These are phyloP conservation scores for Hansenula sp. DNA, from an alignment of 1,139 yeast species.

Conservation along the genomic window DNA sequence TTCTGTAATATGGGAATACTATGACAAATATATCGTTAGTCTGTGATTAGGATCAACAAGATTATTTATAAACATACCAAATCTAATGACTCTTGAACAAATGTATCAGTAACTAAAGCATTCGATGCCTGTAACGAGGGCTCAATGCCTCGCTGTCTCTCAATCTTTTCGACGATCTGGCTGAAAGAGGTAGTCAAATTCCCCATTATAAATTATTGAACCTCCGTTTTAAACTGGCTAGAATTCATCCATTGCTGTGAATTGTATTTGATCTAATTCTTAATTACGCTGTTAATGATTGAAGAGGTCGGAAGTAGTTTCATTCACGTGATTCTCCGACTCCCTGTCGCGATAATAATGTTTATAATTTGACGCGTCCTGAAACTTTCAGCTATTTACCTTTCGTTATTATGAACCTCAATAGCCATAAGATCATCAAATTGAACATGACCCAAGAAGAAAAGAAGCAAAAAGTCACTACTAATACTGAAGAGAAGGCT, in stretches of 20 bases:
- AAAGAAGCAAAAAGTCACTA: constrained; percentile 7
- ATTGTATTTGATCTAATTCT: too few species aligned
- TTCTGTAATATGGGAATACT: constrained; percentile 30
- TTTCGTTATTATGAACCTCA: not conserved
- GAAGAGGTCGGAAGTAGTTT: too few species aligned
- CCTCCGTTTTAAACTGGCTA: too few species aligned
- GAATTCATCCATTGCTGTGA: too few species aligned
- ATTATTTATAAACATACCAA: constrained; percentile 32
- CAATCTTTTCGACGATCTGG: constrained; percentile 44
- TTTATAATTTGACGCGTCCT: constrained; percentile 1
- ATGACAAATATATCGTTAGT: too few species aligned
- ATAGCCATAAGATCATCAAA: too few species aligned
- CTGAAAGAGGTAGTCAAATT: constrained; percentile 50
- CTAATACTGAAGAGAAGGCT: constrained; percentile 68
- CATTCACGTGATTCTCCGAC: not conserved
- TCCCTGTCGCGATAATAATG: not conserved
- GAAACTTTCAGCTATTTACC: not conserved
- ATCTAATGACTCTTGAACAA: constrained; percentile 46
- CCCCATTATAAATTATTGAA: constrained; percentile 32
- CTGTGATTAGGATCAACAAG: too few species aligned
- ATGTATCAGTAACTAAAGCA: constrained; percentile 40
- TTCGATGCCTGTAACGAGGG: not conserved
- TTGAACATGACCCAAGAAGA: constrained; percentile 12
- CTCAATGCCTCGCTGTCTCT: constrained; percentile 18
- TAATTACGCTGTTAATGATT: too few species aligned